These are phyloP conservation scores for Sungouiozyma intestinalis DNA, from an alignment of 805 yeast species.

Conservation along the genomic window DNA sequence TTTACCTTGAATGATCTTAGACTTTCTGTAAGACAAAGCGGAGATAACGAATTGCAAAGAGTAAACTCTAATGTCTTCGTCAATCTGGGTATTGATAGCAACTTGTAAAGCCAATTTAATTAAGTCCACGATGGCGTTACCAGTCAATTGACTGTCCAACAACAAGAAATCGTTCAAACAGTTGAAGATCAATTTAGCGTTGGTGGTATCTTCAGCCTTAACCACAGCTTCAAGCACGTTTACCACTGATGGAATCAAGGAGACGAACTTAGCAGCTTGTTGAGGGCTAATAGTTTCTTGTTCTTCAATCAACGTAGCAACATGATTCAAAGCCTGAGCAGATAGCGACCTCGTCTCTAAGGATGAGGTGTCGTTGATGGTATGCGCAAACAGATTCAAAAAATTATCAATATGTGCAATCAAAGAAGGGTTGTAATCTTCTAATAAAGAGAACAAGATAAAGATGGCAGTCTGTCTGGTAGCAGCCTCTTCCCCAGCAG, in stretches of 20 bases:
- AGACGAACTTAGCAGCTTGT: conserved; percentile 44
- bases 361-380: conserved; percentile 55
- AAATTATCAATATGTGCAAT: conserved; percentile 52
- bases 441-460: conserved; percentile 68
- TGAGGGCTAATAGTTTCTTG: conserved; percentile 38
- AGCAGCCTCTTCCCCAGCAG: conserved; percentile 43
- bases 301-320: conserved; percentile 59
- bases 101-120: conserved; percentile 68
- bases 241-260: conserved; percentile 70
- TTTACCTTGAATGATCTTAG: conserved; percentile 68
- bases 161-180: conserved; percentile 71
- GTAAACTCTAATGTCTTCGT: conserved; percentile 72
- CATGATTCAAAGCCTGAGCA: conserved; percentile 61
- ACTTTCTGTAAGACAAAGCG: conserved; percentile 67
- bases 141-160: conserved; percentile 68
- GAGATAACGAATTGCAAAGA: conserved; percentile 79
- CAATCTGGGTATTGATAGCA: conserved; percentile 52
- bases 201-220: conserved; percentile 56
- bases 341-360: conserved; percentile 73
- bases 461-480: conserved; percentile 76
- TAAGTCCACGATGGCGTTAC: conserved; percentile 60
- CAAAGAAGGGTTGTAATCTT: conserved; percentile 52
- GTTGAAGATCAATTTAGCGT: conserved; percentile 68
- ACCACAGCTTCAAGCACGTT: conserved; percentile 69
- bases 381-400: conserved; percentile 56